Conservation (phyloP, 2,329 filamentous ascomycete genomes). For the Clarireedia sp. region DNA sequence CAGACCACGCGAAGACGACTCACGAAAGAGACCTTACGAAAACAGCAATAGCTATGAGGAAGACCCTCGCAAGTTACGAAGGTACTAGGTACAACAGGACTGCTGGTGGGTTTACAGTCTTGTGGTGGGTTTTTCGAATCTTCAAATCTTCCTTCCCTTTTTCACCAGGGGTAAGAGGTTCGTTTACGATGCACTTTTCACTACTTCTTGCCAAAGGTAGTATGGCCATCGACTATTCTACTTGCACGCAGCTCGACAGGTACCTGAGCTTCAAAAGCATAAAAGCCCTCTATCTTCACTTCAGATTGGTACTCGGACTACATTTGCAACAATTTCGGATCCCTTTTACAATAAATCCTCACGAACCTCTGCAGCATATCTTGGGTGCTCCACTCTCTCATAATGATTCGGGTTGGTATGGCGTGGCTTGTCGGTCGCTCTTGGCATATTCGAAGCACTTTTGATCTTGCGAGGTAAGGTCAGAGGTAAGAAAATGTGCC, state of each 20-base stretch:
- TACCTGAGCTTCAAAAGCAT: conserved; percentile 3
- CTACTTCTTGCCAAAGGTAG: conserved; percentile 25
- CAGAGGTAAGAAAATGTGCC: conserved; percentile 42
- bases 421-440: conserved; percentile 6
- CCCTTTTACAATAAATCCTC: background rate
- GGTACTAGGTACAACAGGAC: conserved; percentile 44
- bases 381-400: background rate
- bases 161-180: conserved; percentile 33
- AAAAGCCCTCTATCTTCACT: background rate
- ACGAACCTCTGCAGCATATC: background rate
- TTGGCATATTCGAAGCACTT: conserved; percentile 7
- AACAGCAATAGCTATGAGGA: conserved; percentile 67
- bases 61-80: conserved; percentile 59
- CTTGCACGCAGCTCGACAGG: conserved; percentile 13
- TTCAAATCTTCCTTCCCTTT: conserved; percentile 22
- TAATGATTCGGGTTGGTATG: conserved; percentile 8
- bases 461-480: conserved; percentile 41
- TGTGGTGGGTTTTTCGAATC: background rate
- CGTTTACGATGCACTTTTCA: conserved; percentile 18
- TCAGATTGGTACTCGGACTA: background rate
- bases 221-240: conserved; percentile 21
- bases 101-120: conserved; percentile 10
- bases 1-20: conserved; percentile 44
- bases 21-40: conserved; percentile 47
- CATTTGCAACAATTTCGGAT: background rate